Evolutionary conservation across 768 basidiomycete genomes (phyloP).

Genomic region (Gymnopilus dilepis): DNA sequence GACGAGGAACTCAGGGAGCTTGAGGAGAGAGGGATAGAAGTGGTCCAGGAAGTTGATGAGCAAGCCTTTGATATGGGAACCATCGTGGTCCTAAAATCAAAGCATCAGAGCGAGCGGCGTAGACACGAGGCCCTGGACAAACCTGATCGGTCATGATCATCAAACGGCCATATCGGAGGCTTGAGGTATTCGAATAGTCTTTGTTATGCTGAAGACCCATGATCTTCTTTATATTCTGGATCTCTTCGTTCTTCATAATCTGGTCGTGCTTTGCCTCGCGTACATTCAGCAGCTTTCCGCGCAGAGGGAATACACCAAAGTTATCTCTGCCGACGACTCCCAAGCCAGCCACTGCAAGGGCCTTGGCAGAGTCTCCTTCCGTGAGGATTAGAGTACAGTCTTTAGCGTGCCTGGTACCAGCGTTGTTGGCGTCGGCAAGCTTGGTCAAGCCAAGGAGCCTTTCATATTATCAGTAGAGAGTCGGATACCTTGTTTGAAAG

Average conservation of each 20-base stretch:
- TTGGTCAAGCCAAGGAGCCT: constrained; percentile 93
- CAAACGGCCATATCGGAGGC: constrained; percentile 88
- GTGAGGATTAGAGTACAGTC: constrained; percentile 96
- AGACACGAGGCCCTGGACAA: constrained; percentile 24
- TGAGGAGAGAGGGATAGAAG: constrained; percentile 94
- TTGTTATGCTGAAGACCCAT: constrained; percentile 96
- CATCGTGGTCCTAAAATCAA: constrained; percentile 92
- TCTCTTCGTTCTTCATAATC: constrained; percentile 98
- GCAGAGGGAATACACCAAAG: constrained; percentile 97
- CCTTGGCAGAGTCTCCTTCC: constrained; percentile 99
- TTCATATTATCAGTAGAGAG: neutral
- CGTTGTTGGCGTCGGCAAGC: constrained; percentile 96
- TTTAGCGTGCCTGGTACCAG: constrained; percentile 80
- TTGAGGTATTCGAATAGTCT: constrained; percentile 70
- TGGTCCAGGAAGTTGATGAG: constrained; percentile 98
- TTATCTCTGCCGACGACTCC: constrained; percentile 95
- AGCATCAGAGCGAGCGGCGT: neutral
- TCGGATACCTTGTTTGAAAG: neutral
- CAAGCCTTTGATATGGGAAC: constrained; percentile 99
- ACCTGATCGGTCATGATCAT: constrained; percentile 99
- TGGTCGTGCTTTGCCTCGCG: constrained; percentile 95
- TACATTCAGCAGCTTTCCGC: constrained; percentile 96
- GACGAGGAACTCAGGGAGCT: constrained; percentile 89
- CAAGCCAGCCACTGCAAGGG: constrained; percentile 93
- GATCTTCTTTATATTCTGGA: constrained; percentile 97